Percentiles rank a stretch among this genome's conserved stretches.
Conservation (phyloP, 2,329 filamentous ascomycete genomes). For the Xylariaceae sp. region DNA sequence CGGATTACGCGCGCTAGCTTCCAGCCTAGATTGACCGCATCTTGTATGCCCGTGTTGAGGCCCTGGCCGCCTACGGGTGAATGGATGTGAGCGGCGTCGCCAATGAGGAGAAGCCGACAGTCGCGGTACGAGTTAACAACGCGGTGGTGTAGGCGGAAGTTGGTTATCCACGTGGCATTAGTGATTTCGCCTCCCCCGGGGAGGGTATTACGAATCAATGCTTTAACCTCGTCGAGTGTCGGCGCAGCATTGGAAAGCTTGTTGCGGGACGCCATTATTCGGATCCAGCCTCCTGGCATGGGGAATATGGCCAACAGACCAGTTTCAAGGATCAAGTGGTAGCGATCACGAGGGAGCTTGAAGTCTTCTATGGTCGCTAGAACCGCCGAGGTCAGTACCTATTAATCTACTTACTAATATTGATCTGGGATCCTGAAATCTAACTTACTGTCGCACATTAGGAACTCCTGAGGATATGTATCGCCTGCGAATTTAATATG, state of each 20-base stretch:
- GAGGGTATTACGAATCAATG: conserved; percentile 29
- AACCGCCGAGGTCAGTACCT: neutral
- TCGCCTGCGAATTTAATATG: conserved; percentile 50
- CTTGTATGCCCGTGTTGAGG: conserved; percentile 60
- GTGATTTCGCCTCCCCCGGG: conserved; percentile 35
- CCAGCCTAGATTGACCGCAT: conserved; percentile 57
- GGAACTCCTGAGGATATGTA: conserved; percentile 51
- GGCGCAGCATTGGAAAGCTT: conserved; percentile 11
- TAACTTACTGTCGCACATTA: conserved; percentile 32
- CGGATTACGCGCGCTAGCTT: conserved; percentile 52
- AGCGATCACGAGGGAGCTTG: neutral
- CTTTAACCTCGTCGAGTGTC: conserved; percentile 42
- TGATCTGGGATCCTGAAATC: too few relatives aligned
- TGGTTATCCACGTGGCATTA: conserved; percentile 49
- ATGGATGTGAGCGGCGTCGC: conserved; percentile 66
- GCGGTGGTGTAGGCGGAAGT: conserved; percentile 54
- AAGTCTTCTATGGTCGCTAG: conserved; percentile 4
- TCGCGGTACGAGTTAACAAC: conserved; percentile 46
- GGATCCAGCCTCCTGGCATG: conserved; percentile 33
- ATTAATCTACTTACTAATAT: neutral
- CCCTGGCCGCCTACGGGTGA: conserved; percentile 62
- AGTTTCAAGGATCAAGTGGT: conserved; percentile 30
- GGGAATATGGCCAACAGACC: conserved; percentile 46
- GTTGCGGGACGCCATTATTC: conserved; percentile 36
- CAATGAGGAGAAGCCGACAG: conserved; percentile 58